Conservation (phyloP, 2,329 filamentous ascomycete genomes). For the Penicillium olsonii region DNA sequence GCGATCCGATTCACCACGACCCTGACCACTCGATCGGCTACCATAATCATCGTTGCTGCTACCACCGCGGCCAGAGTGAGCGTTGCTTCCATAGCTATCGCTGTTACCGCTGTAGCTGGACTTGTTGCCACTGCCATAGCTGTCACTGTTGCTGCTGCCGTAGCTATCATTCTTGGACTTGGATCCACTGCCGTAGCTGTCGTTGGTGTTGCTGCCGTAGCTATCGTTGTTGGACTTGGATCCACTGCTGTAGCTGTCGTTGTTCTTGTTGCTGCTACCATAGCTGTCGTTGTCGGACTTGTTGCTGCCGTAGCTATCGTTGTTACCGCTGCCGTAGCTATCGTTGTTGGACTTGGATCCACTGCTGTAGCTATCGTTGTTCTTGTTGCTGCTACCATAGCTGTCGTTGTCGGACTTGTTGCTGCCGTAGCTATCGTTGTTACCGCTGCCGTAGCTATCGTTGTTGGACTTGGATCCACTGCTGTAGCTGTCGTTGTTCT, state of each 20-base stretch:
- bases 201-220: not conserved
- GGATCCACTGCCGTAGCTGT: not conserved
- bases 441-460: not conserved
- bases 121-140: not conserved
- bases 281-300: not conserved
- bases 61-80: not conserved
- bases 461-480: not conserved
- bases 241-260: not conserved
- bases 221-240: not conserved
- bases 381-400: not conserved
- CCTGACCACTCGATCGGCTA: not conserved
- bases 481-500: not conserved
- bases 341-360: not conserved
- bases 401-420: not conserved
- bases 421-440: not conserved
- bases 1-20: not conserved
- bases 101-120: not conserved
- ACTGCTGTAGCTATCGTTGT: not conserved
- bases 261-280: not conserved
- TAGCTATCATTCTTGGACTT: not conserved
- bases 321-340: not conserved
- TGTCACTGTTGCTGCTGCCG: not conserved
- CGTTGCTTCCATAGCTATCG: not conserved
- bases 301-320: constrained; percentile 1
- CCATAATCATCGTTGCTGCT: not conserved